These are phyloP conservation scores for Vaccinium darrowii DNA, from an alignment of 148 eudicot genomes.

Conservation along the genomic window DNA sequence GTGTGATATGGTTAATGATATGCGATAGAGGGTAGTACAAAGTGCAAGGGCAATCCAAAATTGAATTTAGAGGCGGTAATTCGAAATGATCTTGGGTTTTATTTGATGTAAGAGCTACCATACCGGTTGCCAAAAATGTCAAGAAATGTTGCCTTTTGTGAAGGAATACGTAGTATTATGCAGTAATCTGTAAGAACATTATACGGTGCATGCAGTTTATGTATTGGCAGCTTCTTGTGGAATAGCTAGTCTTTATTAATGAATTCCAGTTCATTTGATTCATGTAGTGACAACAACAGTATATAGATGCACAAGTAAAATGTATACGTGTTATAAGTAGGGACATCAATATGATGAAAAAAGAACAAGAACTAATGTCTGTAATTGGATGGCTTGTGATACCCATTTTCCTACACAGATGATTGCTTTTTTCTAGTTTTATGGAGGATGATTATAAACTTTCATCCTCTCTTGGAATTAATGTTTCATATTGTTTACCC, in stretches of 20 bases:
- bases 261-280: not conserved
- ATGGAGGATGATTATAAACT: not conserved
- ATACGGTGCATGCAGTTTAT: not conserved
- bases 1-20: not conserved
- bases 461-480: not conserved
- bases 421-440: not conserved
- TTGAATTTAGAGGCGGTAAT: not conserved
- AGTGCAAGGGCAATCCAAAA: not conserved
- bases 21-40: not conserved
- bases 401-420: not conserved
- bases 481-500: not conserved
- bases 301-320: not conserved
- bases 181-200: too few species aligned
- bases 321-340: not conserved
- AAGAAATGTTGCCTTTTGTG: too few species aligned
- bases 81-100: too few species aligned
- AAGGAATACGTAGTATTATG: too few species aligned
- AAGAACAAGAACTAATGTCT: not conserved
- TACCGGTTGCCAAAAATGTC: too few species aligned
- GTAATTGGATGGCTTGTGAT: not conserved
- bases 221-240: not conserved
- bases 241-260: not conserved
- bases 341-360: not conserved
- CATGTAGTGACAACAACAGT: not conserved
- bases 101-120: too few species aligned